These are phyloP conservation scores for Prunus armeniaca DNA, from an alignment of 306 rosid genomes.

Conservation along the genomic window DNA sequence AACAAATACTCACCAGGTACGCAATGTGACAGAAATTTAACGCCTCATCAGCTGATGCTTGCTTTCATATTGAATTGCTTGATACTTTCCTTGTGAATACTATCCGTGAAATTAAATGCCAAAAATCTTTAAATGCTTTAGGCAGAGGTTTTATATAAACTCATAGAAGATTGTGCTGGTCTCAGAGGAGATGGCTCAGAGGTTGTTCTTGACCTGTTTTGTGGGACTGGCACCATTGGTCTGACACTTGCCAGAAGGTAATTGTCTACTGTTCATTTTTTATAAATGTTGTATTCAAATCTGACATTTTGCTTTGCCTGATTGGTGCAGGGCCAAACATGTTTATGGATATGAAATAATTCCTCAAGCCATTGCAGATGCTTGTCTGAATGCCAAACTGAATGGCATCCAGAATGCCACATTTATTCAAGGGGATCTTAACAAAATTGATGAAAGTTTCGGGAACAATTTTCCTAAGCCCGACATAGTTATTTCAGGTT, in stretches of 20 bases:
- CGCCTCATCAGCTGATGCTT: background rate
- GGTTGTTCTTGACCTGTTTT: conserved; percentile 90
- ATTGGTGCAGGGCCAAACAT: conserved; percentile 60
- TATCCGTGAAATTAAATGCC: conserved; percentile 16
- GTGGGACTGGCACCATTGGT: conserved; percentile 98
- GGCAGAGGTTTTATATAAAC: conserved; percentile 93
- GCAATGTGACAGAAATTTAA: conserved; percentile 19
- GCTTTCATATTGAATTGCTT: conserved; percentile 15
- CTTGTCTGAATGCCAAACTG: conserved; percentile 69
- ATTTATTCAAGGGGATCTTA: conserved; percentile 90
- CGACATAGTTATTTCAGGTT: conserved; percentile 86
- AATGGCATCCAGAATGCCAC: conserved; percentile 81
- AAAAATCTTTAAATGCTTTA: conserved; percentile 25
- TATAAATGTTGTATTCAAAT: background rate
- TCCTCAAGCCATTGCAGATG: conserved; percentile 84
- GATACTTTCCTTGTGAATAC: conserved; percentile 8
- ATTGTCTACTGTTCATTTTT: conserved; percentile 4
- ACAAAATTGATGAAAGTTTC: conserved; percentile 80
- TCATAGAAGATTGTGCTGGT: conserved; percentile 78
- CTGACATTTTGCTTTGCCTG: conserved; percentile 15
- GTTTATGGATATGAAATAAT: conserved; percentile 94
- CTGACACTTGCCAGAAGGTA: conserved; percentile 89
- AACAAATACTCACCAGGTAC: conserved; percentile 87
- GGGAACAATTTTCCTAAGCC: conserved; percentile 89
- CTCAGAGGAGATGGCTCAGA: conserved; percentile 86